Evolutionary conservation across 208 protist genomes (phyloP).

Genomic region (Porcisia deanei): DNA sequence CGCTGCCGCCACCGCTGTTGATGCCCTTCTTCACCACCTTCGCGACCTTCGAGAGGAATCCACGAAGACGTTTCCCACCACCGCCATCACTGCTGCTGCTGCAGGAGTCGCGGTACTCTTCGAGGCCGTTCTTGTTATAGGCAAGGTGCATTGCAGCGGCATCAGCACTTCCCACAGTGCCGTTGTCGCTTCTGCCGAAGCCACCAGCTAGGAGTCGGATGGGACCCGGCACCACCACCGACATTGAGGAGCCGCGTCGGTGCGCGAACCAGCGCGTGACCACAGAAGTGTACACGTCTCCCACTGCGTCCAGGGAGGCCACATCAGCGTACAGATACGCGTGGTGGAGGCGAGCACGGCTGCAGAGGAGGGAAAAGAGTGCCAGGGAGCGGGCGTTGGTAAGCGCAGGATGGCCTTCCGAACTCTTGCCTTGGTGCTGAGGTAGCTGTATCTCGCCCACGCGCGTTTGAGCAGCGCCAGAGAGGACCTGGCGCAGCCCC

Average conservation of each 20-base stretch:
- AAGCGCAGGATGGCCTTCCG: constrained; percentile 5
- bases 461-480: constrained; percentile 11
- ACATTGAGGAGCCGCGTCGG: background rate
- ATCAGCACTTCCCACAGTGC: background rate
- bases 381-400: constrained; percentile 12
- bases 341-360: constrained; percentile 31
- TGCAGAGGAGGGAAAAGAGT: constrained; percentile 17
- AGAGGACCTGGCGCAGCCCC: constrained; percentile 43
- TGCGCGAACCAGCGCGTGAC: constrained; percentile 24
- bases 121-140: background rate
- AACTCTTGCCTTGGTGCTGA: background rate
- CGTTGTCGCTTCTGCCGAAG: constrained; percentile 2
- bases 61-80: constrained; percentile 29
- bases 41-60: constrained; percentile 64
- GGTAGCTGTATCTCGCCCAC: background rate
- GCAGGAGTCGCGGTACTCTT: background rate
- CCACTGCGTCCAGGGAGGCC: constrained; percentile 15
- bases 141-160: background rate
- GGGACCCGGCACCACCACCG: background rate
- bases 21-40: constrained; percentile 48
- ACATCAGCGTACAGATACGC: constrained; percentile 57
- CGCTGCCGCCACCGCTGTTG: constrained; percentile 5
- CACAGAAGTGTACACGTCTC: constrained; percentile 15
- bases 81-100: constrained; percentile 8
- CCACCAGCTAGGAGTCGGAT: constrained; percentile 23